Evolutionary conservation across 2,329 filamentous ascomycete species (phyloP).

Genomic region (Xylaria sp.): DNA sequence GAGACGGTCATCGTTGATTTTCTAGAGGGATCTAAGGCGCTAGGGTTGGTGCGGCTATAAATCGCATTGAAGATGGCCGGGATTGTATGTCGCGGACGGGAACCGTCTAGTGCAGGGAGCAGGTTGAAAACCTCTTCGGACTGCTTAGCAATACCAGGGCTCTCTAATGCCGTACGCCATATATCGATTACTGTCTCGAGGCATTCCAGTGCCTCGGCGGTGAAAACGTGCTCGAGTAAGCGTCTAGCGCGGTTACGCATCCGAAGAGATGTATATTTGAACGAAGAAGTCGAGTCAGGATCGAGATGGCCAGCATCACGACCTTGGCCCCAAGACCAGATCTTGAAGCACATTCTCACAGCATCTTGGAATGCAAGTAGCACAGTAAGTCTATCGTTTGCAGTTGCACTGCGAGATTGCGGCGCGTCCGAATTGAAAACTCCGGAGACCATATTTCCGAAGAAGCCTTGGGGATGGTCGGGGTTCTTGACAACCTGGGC

Average conservation of each 20-base stretch:
- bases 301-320: slow-evolving; percentile 70
- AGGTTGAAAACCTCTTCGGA: slow-evolving; percentile 82
- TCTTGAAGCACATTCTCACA: slow-evolving; percentile 88
- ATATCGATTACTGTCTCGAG: slow-evolving; percentile 89
- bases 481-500: slow-evolving; percentile 77
- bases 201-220: slow-evolving; percentile 91
- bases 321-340: slow-evolving; percentile 91
- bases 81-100: slow-evolving; percentile 88
- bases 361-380: slow-evolving; percentile 97
- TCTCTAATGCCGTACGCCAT: slow-evolving; percentile 70
- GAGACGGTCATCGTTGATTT: slow-evolving; percentile 91
- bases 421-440: slow-evolving; percentile 83
- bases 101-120: slow-evolving; percentile 89
- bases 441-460: slow-evolving; percentile 93
- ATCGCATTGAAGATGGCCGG: slow-evolving; percentile 96
- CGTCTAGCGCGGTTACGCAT: slow-evolving; percentile 90
- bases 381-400: slow-evolving; percentile 92
- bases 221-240: slow-evolving; percentile 91
- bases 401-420: slow-evolving; percentile 83
- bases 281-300: slow-evolving; percentile 77
- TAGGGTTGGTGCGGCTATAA: slow-evolving; percentile 90
- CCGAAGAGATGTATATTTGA: slow-evolving; percentile 87
- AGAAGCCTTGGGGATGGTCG: slow-evolving; percentile 86
- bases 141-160: slow-evolving; percentile 60
- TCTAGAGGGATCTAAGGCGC: slow-evolving; percentile 78